phyloP scores from a whole-genome alignment of 2,329 filamentous ascomycete genomes.

The Cadophora gregata region DNA sequence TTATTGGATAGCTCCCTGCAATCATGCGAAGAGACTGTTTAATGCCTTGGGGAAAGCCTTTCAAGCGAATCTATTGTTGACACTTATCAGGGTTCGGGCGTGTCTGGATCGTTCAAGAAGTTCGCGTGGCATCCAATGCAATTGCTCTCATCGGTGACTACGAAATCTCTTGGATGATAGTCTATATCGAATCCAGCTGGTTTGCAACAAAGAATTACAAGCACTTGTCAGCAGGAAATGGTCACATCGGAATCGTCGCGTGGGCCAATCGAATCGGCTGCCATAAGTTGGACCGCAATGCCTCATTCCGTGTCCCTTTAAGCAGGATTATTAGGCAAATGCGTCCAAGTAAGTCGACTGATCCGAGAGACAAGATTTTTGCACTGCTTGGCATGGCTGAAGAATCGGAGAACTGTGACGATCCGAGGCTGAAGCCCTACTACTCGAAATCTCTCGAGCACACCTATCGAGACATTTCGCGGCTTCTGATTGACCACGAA shows the following conservation, averaged over 20 bases:
- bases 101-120: slow-evolving; percentile 17
- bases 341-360: slow-evolving; percentile 1
- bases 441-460: slow-evolving; percentile 2
- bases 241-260: not conserved
- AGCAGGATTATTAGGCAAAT: slow-evolving; percentile 1
- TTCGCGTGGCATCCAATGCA: not conserved
- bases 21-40: too few relatives aligned
- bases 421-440: not conserved
- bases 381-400: slow-evolving; percentile 1
- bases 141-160: not conserved
- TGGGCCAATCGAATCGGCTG: slow-evolving; percentile 13
- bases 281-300: not conserved
- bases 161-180: slow-evolving; percentile 6
- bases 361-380: slow-evolving; percentile 17
- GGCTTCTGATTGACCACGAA: not conserved
- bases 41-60: too few relatives aligned
- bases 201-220: slow-evolving; percentile 12
- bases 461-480: slow-evolving; percentile 1
- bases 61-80: too few relatives aligned
- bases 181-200: slow-evolving; percentile 12
- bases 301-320: not conserved
- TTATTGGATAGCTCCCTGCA: too few relatives aligned
- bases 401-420: not conserved
- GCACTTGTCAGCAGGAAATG: not conserved
- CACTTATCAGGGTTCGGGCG: not conserved